These are phyloP conservation scores for Clitopilus passeckerianus DNA, from an alignment of 768 basidiomycete species.

Conservation along the genomic window DNA sequence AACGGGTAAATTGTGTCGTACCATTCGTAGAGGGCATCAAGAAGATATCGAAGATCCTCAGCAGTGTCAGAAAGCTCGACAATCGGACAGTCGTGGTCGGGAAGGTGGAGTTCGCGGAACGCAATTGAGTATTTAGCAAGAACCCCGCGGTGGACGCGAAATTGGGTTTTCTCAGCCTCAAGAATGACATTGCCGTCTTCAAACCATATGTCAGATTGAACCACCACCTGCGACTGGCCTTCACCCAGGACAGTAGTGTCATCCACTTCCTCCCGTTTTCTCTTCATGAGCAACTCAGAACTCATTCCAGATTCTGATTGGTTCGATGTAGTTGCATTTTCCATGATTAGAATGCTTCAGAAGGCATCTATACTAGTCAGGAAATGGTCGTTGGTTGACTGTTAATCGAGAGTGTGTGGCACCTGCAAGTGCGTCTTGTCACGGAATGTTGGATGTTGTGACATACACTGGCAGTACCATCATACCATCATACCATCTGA, in stretches of 20 bases:
- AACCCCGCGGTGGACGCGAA: conserved; percentile 15
- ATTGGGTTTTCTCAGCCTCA: conserved; percentile 11
- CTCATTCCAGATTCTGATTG: neutral
- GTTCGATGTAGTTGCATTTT: neutral
- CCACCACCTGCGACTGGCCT: neutral
- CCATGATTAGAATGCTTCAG: too few species aligned
- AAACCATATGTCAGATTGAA: conserved; percentile 13
- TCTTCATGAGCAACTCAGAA: neutral
- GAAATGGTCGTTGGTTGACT: too few species aligned
- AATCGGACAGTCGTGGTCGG: conserved; percentile 6
- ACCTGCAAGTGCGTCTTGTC: too few species aligned
- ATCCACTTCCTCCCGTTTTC: neutral
- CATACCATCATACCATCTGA: too few species aligned
- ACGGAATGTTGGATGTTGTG: too few species aligned
- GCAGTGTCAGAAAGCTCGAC: conserved; percentile 9
- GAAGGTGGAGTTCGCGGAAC: conserved; percentile 8
- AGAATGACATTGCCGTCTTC: conserved; percentile 15
- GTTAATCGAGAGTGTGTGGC: too few species aligned
- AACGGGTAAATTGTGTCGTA: neutral
- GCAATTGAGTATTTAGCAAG: conserved; percentile 12
- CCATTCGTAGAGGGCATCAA: conserved; percentile 10
- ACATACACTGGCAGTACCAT: too few species aligned
- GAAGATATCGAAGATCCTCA: conserved; percentile 8
- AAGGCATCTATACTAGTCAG: too few species aligned
- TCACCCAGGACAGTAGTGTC: neutral